Conservation (phyloP, 441 rosid genomes). For the Adansonia madagascariensis region DNA sequence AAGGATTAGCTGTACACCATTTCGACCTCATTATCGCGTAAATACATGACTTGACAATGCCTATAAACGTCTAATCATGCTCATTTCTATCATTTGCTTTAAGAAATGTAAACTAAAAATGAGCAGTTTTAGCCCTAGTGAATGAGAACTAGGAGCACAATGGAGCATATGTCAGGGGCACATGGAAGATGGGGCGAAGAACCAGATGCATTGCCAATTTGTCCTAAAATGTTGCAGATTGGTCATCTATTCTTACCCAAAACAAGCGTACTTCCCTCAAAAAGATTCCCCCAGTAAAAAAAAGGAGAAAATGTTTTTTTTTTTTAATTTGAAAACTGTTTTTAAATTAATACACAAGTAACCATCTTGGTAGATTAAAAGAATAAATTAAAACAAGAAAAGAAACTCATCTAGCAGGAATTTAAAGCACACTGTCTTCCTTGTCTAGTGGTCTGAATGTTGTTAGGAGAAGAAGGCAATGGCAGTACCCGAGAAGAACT, state of each 20-base stretch:
- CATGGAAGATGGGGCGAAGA: conserved; percentile 20
- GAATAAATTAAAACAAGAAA: conserved; percentile 27
- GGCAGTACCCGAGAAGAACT: conserved; percentile 73
- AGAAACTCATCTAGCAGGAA: conserved; percentile 24
- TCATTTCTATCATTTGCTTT: neutral
- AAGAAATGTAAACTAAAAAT: neutral
- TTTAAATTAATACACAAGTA: conserved; percentile 26
- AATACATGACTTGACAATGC: neutral
- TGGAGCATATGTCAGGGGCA: conserved; percentile 20
- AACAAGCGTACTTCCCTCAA: too few species aligned
- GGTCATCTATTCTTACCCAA: too few species aligned
- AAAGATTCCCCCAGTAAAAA: too few species aligned
- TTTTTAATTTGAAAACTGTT: neutral
- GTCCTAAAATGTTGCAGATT: conserved; percentile 23
- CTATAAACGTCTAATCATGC: neutral
- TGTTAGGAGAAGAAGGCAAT: conserved; percentile 62
- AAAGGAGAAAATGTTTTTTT: too few species aligned
- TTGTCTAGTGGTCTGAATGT: conserved; percentile 51
- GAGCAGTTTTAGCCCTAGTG: neutral
- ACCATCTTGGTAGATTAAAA: conserved; percentile 19
- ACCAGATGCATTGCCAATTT: conserved; percentile 31
- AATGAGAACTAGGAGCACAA: neutral
- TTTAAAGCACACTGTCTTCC: conserved; percentile 31
- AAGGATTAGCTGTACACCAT: conserved; percentile 44
- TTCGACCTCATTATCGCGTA: neutral